Evolutionary conservation across 2,329 filamentous ascomycete genomes (phyloP).

Genomic region (Fusarium lyarnte): DNA sequence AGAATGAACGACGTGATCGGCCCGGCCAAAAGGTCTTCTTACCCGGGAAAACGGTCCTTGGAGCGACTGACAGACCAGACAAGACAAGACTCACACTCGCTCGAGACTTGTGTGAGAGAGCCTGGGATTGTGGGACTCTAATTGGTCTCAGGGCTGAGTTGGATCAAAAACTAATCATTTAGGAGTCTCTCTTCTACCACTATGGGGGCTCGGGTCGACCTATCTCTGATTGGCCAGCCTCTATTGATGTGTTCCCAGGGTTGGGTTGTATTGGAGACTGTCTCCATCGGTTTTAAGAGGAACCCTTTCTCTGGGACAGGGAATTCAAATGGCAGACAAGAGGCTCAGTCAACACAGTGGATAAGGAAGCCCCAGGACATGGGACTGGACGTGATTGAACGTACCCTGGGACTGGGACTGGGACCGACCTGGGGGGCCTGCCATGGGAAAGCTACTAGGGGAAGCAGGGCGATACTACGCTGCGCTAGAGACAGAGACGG

Average conservation of each 20-base stretch:
- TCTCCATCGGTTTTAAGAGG: not conserved
- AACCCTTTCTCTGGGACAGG: slow-evolving; percentile 12
- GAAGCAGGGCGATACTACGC: slow-evolving; percentile 26
- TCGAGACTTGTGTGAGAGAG: slow-evolving; percentile 2
- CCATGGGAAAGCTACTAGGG: slow-evolving; percentile 2
- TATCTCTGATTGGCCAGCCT: slow-evolving; percentile 2
- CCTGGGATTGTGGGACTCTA: slow-evolving; percentile 23
- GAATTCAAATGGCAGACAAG: not conserved
- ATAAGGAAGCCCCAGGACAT: not conserved
- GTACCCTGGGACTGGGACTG: not conserved
- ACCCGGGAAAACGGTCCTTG: slow-evolving; percentile 34
- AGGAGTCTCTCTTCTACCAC: not conserved
- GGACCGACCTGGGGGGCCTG: not conserved
- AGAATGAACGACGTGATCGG: slow-evolving; percentile 35
- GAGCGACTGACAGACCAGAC: slow-evolving; percentile 14
- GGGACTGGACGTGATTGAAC: not conserved
- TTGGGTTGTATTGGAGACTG: slow-evolving; percentile 17
- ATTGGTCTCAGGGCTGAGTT: slow-evolving; percentile 23
- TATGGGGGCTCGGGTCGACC: slow-evolving; percentile 2
- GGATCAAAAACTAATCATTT: slow-evolving; percentile 16
- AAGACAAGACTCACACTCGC: not conserved
- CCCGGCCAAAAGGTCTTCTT: slow-evolving; percentile 35
- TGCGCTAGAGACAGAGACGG: slow-evolving; percentile 15
- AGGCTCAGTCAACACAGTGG: not conserved
- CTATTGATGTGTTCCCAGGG: slow-evolving; percentile 13